These are phyloP conservation scores for Tetrapisispora phaffii DNA, from an alignment of 805 yeast genomes.

Conservation along the genomic window DNA sequence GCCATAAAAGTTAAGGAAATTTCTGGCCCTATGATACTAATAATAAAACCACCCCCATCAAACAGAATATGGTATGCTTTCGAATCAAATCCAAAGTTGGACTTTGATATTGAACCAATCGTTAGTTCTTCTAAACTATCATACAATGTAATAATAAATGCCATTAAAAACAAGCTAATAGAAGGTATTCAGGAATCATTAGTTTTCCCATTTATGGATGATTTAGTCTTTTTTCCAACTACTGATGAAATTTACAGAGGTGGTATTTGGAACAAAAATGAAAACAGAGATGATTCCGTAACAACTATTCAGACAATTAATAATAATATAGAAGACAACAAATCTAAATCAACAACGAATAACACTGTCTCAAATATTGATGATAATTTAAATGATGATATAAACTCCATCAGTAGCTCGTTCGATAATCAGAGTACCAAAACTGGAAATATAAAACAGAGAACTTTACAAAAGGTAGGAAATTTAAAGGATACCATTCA, in stretches of 20 bases:
- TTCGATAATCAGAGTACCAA: constrained; percentile 2
- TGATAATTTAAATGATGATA: not conserved
- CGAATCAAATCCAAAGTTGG: constrained; percentile 65
- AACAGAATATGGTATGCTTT: constrained; percentile 87
- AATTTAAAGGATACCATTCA: constrained; percentile 13
- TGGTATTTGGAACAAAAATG: constrained; percentile 62
- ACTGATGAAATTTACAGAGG: constrained; percentile 70
- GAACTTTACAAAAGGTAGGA: constrained; percentile 14
- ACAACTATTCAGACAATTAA: not conserved
- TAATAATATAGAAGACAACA: not conserved
- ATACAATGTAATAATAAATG: constrained; percentile 67
- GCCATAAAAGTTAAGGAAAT: constrained; percentile 58
- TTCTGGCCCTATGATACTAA: constrained; percentile 62
- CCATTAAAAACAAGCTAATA: constrained; percentile 65
- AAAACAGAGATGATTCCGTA: not conserved
- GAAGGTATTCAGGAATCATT: constrained; percentile 72
- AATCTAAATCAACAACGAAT: not conserved
- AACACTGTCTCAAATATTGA: not conserved
- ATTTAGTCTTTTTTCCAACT: constrained; percentile 61
- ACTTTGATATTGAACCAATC: constrained; percentile 77
- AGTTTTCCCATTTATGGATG: constrained; percentile 86
- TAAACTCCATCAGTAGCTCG: not conserved
- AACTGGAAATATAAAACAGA: constrained; percentile 8
- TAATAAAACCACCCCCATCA: constrained; percentile 83
- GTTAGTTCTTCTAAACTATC: constrained; percentile 76